Conservation (phyloP, 495 filamentous ascomycete genomes). For the Aspergillus homomorphus region DNA sequence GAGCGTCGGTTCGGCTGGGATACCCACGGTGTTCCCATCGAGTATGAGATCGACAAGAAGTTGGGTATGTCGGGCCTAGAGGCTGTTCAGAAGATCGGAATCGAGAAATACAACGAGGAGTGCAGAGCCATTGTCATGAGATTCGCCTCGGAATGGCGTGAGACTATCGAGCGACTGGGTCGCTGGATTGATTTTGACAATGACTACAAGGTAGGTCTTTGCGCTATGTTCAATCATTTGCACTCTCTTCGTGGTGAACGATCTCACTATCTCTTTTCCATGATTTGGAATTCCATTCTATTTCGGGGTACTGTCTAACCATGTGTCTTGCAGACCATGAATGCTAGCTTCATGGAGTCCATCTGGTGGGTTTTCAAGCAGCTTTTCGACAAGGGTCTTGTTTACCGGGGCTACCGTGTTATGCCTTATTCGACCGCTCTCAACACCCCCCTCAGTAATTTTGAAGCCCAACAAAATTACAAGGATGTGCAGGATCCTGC, state of each 20-base stretch:
- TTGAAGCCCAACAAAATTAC: conserved; percentile 92
- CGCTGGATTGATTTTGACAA: conserved; percentile 99
- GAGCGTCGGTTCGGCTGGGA: conserved; percentile 75
- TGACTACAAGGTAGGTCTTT: conserved; percentile 75
- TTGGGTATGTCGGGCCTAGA: conserved; percentile 84
- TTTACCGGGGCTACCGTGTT: conserved; percentile 85
- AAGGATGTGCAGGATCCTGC: conserved; percentile 91
- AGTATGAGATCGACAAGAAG: conserved; percentile 99
- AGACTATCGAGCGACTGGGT: conserved; percentile 84
- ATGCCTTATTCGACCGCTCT: conserved; percentile 95
- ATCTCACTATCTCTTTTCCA: neutral
- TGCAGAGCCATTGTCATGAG: conserved; percentile 94
- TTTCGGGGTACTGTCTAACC: neutral
- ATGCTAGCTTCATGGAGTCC: conserved; percentile 91
- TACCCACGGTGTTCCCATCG: conserved; percentile 92
- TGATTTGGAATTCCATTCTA: too few species aligned
- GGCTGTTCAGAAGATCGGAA: conserved; percentile 81
- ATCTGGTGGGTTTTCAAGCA: conserved; percentile 97
- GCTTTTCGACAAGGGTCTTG: conserved; percentile 80
- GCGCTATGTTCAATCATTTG: neutral
- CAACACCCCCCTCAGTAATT: conserved; percentile 87
- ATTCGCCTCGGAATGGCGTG: conserved; percentile 83
- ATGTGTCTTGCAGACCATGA: conserved; percentile 65
- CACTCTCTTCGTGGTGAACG: neutral
- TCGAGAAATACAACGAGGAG: conserved; percentile 89